Evolutionary conservation across 441 rosid genomes (phyloP).

Genomic region (Pelargonium myrrhifolium): DNA sequence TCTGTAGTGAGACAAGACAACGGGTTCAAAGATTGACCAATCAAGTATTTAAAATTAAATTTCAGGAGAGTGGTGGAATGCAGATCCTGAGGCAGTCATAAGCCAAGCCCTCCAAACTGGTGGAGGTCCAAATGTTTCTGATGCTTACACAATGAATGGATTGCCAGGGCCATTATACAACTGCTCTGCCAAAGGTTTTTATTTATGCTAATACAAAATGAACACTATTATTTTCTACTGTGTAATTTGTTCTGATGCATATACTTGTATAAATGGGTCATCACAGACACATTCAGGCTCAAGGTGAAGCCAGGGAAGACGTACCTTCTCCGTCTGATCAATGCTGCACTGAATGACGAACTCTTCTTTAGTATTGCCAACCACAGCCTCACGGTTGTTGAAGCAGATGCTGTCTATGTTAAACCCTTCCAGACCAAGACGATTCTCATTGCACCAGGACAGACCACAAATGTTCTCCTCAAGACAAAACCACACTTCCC

Average conservation of each 20-base stretch:
- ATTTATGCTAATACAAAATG: neutral
- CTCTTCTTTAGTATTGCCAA: slow-evolving; percentile 52
- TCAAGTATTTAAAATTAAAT: neutral
- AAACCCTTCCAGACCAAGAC: slow-evolving; percentile 39
- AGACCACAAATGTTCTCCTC: slow-evolving; percentile 50
- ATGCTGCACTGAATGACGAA: too few relatives aligned
- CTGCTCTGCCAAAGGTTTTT: slow-evolving; percentile 40
- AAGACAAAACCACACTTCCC: slow-evolving; percentile 30
- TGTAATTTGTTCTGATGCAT: neutral
- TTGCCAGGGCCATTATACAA: slow-evolving; percentile 50
- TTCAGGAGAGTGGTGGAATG: slow-evolving; percentile 54
- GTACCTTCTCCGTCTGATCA: slow-evolving; percentile 53
- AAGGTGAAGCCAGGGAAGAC: slow-evolving; percentile 48
- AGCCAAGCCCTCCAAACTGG: slow-evolving; percentile 37
- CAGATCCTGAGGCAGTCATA: slow-evolving; percentile 38
- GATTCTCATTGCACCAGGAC: slow-evolving; percentile 53
- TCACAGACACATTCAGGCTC: slow-evolving; percentile 47
- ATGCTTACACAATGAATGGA: slow-evolving; percentile 46
- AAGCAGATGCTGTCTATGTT: slow-evolving; percentile 55
- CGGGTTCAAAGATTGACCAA: neutral
- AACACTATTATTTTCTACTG: neutral
- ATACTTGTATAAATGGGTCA: neutral
- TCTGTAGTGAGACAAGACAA: neutral
- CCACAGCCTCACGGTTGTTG: slow-evolving; percentile 53
- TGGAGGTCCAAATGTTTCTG: slow-evolving; percentile 48